Evolutionary conservation across 257 asterid species (phyloP), one percentile per base, ranked within the genome.

Genomic region (Primulina eburnea): DNA sequence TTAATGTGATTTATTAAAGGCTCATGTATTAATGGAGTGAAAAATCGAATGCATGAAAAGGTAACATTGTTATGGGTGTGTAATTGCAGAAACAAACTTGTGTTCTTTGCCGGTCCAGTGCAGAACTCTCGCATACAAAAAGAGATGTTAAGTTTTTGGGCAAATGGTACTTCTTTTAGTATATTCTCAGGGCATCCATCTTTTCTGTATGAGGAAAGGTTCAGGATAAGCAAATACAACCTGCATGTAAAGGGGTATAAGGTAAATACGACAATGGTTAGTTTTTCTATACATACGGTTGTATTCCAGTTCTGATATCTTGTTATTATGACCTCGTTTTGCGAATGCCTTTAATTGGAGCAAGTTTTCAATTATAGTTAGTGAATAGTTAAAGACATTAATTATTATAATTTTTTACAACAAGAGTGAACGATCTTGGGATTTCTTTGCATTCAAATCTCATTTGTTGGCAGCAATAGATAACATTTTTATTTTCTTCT

Each of bases 211-310:
- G 84, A 79, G 69, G 90, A 90, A 74, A 89, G 96, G 55, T 87
- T 90, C 81, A 82, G 65, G 76, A 80, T 71, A 67, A 88, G 97
- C 81, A 88, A 68, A 78, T 90, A 78, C 76, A 88, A 96, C 76
- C 96, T 88, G 43, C 97, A 90, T 8, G 73, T 90, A 20, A 90
- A 78, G 76, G 97, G 97, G 12, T 90, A 90, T 32, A 96, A 90
- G 80, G 97, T 90, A 55, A 90, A 90, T 73, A 90, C 97, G 6
- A 95, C 97, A 28, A 85, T 96, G 70, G 77, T 90, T 43, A 86
- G 88, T 18, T 95, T 87, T 79, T 92, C 96, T 10, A 78, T 90
- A 75, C 96, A 79, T 79, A 84, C 17, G 96, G 97, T 5, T 90
- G 96, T 64, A 47, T 90, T 43, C 97, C 97, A 2, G 92, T 90